Percentiles rank a stretch among this genome's conserved stretches.
phyloP scores from a whole-genome alignment of 1,284 basidiomycete species.

The Ustilago shanxiensis region DNA sequence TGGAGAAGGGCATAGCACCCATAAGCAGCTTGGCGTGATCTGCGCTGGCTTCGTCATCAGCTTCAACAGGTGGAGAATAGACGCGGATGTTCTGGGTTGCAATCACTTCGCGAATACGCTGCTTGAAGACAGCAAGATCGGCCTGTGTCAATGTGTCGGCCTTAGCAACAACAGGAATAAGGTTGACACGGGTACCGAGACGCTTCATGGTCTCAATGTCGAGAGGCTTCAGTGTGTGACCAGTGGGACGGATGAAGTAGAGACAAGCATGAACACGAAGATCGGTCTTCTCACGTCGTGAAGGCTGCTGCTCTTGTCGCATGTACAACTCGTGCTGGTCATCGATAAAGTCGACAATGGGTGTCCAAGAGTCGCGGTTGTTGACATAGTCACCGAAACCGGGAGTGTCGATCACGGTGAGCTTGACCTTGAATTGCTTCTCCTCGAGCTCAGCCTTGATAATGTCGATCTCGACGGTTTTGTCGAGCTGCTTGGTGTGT shows the following conservation, averaged over 20 bases:
- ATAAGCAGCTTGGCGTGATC: slow-evolving; percentile 89
- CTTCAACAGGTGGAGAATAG: slow-evolving; percentile 91
- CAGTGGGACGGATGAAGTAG: slow-evolving; percentile 96
- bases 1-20: slow-evolving; percentile 92
- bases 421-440: slow-evolving; percentile 98
- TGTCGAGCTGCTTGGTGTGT: slow-evolving; percentile 97
- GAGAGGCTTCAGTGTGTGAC: slow-evolving; percentile 96
- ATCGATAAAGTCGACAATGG: slow-evolving; percentile 99
- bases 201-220: slow-evolving; percentile 99
- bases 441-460: slow-evolving; percentile 87
- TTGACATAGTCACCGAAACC: slow-evolving; percentile 99
- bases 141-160: slow-evolving; percentile 95
- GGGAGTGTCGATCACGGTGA: slow-evolving; percentile 97
- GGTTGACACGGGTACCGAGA: slow-evolving; percentile 92
- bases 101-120: slow-evolving; percentile 91
- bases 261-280: slow-evolving; percentile 95
- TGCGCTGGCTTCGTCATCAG: slow-evolving; percentile 86
- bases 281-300: slow-evolving; percentile 91
- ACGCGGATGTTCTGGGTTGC: slow-evolving; percentile 91
- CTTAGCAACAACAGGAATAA: slow-evolving; percentile 97
- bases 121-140: slow-evolving; percentile 92
- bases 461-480: slow-evolving; percentile 84
- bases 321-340: slow-evolving; percentile 99
- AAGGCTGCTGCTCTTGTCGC: slow-evolving; percentile 99
- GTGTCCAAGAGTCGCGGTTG: slow-evolving; percentile 98